Evolutionary conservation across 1,139 yeast genomes (phyloP), one percentile per base, ranked within the genome.

Genomic region (Pichia sp.): DNA sequence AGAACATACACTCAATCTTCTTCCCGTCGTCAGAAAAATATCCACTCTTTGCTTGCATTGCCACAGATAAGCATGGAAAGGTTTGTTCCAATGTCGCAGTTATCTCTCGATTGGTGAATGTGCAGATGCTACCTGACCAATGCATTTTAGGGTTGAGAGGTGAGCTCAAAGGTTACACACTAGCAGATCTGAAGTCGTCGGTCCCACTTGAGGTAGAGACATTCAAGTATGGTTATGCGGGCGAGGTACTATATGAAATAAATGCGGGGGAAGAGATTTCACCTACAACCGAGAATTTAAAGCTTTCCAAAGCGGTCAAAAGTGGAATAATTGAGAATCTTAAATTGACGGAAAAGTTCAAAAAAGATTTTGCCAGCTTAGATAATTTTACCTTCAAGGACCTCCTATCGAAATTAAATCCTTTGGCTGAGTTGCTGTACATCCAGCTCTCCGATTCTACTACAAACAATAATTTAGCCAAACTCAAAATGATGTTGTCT

Each of bases 401-500:
- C 7, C 75, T 77, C 56, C 70, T 84, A 16, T 66, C 83, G 41
- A 73, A 81, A 1, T 70, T 84, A 41, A 79, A 85, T 20, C 92
- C 91, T 0, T 67, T 85, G 52, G 84, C 89, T 0, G 80, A 79
- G 60, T 76, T 85, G 0, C 71, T 85, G n/a, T 79, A 74, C 61
- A 66, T 80, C 47, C 87, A 83, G 62, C 48, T 67, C 5, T 61
- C 66, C 0, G 54, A 63, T 0, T 10, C 49, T 16, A 48, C 38
- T 2, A 55, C 54, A 1, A 38, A 43, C 2, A 64, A 60, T 12
- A 58, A 61, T 27, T 29, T 58, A 0, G 46, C 51, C 6, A 65
- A 64, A 2, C 50, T 66, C 10, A 38, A 55, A 12, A 51, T 61
- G 12, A 46, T 74, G 76, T 58, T 59, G 74, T 72, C 60, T 70